Base-by-base conservation (phyloP, 2,329 filamentous ascomycete genomes). In the Seiridium unicorne region DNA sequence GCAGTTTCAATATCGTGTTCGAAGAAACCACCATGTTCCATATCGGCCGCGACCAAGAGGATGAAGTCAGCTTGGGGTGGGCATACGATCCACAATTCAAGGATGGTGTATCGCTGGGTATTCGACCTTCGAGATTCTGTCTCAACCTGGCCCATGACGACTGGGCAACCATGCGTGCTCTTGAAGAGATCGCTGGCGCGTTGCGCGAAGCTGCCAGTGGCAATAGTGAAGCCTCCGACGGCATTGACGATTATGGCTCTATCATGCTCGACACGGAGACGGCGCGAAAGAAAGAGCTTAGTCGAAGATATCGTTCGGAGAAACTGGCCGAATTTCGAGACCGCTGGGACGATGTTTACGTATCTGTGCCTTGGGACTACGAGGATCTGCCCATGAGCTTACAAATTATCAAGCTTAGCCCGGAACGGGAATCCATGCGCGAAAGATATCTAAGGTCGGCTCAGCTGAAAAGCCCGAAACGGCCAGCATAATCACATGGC, bases 1-100 rank as follows among this genome's bases (percentile, higher is more conserved):
- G 70, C 62, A 72, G 71, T 63, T 72, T 73, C 63, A 73, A 71
- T 55, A 61, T 73, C 4, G 65, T 67, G 1, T 63, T 60, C 38
- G 71, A 72, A 55, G 71, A 73, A 53, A 57, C 49, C 1, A 54
- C 61, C 6, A 26, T 61, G 3, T 36, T 59, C 42, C 48, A 54
- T 3, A 18, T 44, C 32, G 60, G 59, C 26, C 59, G 58, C 3
- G 63, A 60, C 13, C 63, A 54, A 9, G 42, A 55, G 4, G 59
- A 63, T 6, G 61, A 63, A 8, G 58, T 62, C 42, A 62, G 61
- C 7, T n/a, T 63, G 1, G 70, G 70, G 9, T 72, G 70, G 70
- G 40, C 66, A 3, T 73, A 66, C 58, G 71, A 73, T 40, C 71
- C 72, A 1, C 63, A 70, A 32, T 62, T 73, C 46, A 44, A 32